A percentile compares a stretch with the other conserved stretches of the same genome.
Conservation (phyloP, 192 early-diverging fungal species). For the Backusella luteola region DNA sequence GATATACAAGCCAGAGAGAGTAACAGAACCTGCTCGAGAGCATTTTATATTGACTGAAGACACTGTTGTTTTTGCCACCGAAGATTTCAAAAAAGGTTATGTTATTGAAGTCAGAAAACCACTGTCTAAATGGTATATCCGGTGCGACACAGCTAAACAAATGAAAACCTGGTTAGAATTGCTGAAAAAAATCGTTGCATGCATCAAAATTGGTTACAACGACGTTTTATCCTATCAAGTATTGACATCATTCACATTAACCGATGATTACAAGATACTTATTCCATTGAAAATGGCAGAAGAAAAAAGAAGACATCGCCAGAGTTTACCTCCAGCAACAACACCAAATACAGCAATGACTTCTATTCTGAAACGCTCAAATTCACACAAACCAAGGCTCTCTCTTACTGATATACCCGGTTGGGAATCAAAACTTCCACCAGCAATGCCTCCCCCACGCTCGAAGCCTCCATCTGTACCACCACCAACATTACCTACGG, state of each 20-base stretch:
- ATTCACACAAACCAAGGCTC: not conserved
- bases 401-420: slow-evolving; percentile 14
- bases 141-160: slow-evolving; percentile 18
- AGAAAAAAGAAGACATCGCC: not conserved
- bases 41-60: slow-evolving; percentile 27
- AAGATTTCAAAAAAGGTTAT: slow-evolving; percentile 33
- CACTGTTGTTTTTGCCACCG: slow-evolving; percentile 29
- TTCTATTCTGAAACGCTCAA: not conserved
- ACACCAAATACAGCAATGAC: not conserved
- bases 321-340: not conserved
- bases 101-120: slow-evolving; percentile 32
- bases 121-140: slow-evolving; percentile 21
- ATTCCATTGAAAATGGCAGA: not conserved
- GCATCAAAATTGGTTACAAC: slow-evolving; percentile 13
- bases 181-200: slow-evolving; percentile 25
- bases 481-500: not conserved
- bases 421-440: slow-evolving; percentile 20
- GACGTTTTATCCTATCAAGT: not conserved
- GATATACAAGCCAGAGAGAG: slow-evolving; percentile 19
- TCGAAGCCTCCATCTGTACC: slow-evolving; percentile 19
- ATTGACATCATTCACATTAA: not conserved
- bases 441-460: slow-evolving; percentile 23
- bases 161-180: slow-evolving; percentile 23
- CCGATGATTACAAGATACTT: slow-evolving; percentile 10
- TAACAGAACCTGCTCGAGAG: slow-evolving; percentile 12